A percentile compares a stretch with the other conserved stretches of the same genome.
phyloP scores from a whole-genome alignment of 2,329 filamentous ascomycete species.

The Colletotrichum scovillei region DNA sequence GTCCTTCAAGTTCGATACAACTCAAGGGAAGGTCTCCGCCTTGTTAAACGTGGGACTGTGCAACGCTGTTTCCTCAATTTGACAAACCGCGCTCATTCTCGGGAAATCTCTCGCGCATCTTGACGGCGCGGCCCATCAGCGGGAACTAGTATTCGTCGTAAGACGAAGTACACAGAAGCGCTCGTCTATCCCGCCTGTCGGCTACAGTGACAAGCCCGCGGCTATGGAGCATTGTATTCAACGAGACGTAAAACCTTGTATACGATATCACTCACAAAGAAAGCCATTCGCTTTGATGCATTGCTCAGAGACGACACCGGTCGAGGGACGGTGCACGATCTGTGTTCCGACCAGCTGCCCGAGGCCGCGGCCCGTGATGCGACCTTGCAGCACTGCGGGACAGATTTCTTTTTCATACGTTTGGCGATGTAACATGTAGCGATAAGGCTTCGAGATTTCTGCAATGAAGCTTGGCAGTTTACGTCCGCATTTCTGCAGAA shows the following conservation, averaged over 20 bases:
- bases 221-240: not conserved
- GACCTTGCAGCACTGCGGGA: constrained; percentile 11
- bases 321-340: not conserved
- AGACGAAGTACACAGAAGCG: not conserved
- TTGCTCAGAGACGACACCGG: not conserved
- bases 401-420: not conserved
- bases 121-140: not conserved
- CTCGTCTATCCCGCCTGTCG: not conserved
- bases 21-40: not conserved
- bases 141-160: not conserved
- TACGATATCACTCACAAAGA: not conserved
- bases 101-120: not conserved
- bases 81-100: not conserved
- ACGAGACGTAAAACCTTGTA: not conserved
- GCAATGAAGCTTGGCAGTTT: not conserved
- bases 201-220: not conserved
- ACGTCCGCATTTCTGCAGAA: not conserved
- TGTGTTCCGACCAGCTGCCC: not conserved
- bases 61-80: not conserved
- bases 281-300: not conserved
- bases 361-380: constrained; percentile 15
- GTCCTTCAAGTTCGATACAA: not conserved
- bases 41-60: not conserved
- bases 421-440: not conserved
- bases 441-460: not conserved